Evolutionary conservation across 2,329 filamentous ascomycete genomes (phyloP).

Genomic region (Hypoxylon sp.): DNA sequence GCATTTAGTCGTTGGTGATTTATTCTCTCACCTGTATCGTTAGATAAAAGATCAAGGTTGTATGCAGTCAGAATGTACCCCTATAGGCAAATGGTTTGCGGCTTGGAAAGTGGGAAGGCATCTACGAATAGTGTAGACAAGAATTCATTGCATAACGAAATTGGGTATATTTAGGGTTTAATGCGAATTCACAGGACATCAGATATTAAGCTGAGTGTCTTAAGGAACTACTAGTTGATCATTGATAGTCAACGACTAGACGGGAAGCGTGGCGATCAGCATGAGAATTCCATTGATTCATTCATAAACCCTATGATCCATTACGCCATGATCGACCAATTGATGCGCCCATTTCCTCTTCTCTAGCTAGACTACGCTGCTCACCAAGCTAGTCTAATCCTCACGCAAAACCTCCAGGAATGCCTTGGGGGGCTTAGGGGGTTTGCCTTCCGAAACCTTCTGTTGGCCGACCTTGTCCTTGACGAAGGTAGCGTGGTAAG

Average conservation of each 20-base stretch:
- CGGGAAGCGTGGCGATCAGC: conserved; percentile 44
- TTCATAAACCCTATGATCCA: conserved; percentile 53
- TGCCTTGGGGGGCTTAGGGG: conserved; percentile 54
- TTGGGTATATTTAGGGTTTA: background rate
- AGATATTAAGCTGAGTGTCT: background rate
- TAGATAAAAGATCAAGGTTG: background rate
- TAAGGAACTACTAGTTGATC: background rate
- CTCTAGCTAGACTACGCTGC: conserved; percentile 50
- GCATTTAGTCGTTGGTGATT: background rate
- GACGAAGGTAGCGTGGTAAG: conserved; percentile 91
- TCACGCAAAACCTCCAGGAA: conserved; percentile 51
- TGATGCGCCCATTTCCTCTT: conserved; percentile 41
- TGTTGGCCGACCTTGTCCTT: conserved; percentile 85
- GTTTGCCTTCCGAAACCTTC: conserved; percentile 73
- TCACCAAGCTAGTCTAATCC: conserved; percentile 54
- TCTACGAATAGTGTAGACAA: background rate
- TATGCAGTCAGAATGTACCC: background rate
- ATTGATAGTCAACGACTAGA: conserved; percentile 14
- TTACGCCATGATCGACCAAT: conserved; percentile 52
- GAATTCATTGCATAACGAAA: background rate
- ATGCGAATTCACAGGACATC: conserved; percentile 2
- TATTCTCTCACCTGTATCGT: background rate
- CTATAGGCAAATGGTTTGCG: background rate
- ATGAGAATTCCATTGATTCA: conserved; percentile 52
- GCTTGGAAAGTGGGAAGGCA: too few species aligned